Evolutionary conservation across 371 early-diverging fungal genomes (phyloP), one percentile per base, ranked within the genome.

Genomic region (Choanephora cucurbitarum): DNA sequence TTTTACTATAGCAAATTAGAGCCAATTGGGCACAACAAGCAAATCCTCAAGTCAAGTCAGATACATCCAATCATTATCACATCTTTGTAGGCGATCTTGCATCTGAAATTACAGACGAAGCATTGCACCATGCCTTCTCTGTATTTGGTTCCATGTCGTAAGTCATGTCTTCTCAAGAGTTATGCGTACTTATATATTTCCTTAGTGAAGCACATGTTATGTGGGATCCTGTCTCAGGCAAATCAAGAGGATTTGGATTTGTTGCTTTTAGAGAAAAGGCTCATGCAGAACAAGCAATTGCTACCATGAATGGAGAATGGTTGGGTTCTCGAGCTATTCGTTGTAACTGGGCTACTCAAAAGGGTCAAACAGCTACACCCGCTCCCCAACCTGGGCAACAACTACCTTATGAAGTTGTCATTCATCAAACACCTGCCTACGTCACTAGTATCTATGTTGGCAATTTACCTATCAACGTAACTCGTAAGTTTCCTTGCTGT

Each of bases 391-490:
- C 76, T 32, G 80, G 78, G 23, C 79, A 83, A 62, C 69, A 75
- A 34, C 67, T 85, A 46, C 70, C 80, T 34, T 94, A 87, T 68
- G 91, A 91, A 50, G 67, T 70, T 28, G 87, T 93, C 24, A 68
- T 86, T 34, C 75, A 73, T 37, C 91, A 91, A 71, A 83, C 91
- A 3, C 87, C 92, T 17, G 80, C 75, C 22, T 84, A 87, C 68
- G 93, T 93, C 66, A 90, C 90, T 28, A 94, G 93, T 0, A 91
- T 93, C 23, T 94, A 94, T 59, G 78, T 92, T 54, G 95, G 95
- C 49, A 94, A 94, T 64, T 66, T 94, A 62, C 85, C 91, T 34
- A 86, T 88, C 33, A 63, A 60, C 47, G 57, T 61, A 7, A 43
- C 57, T 45, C 57, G 60, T 67, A 62, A 46, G 52, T 68, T 17